A percentile compares a stretch with the other conserved stretches of the same genome.
These are phyloP conservation scores for Candida sp. DNA, from an alignment of 1,139 yeast species.

Conservation along the genomic window DNA sequence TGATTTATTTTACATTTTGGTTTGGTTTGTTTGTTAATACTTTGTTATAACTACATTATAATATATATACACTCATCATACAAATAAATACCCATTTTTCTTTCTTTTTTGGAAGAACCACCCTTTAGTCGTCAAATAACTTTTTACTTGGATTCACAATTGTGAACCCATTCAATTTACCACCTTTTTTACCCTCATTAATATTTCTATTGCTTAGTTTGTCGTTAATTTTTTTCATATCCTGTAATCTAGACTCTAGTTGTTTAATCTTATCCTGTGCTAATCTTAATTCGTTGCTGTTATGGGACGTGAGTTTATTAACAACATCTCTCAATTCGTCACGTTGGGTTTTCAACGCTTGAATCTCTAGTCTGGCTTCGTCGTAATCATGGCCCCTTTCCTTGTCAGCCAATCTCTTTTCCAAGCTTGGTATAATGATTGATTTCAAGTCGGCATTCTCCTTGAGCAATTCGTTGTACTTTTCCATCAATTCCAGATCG, in stretches of 20 bases:
- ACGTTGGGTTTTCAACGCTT: slow-evolving; percentile 51
- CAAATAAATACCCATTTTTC: background rate
- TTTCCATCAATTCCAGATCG: slow-evolving; percentile 31
- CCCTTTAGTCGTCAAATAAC: slow-evolving; percentile 26
- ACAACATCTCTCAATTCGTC: slow-evolving; percentile 64
- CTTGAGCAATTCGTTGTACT: slow-evolving; percentile 41
- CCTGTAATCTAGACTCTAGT: slow-evolving; percentile 43
- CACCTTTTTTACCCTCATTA: slow-evolving; percentile 24
- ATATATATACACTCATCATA: slow-evolving; percentile 1
- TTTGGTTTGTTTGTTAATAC: slow-evolving; percentile 1
- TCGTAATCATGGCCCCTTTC: slow-evolving; percentile 16
- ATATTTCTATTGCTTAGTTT: slow-evolving; percentile 27
- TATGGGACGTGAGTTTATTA: slow-evolving; percentile 38
- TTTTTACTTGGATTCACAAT: slow-evolving; percentile 44
- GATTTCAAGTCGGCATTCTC: slow-evolving; percentile 50
- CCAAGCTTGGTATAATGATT: slow-evolving; percentile 45
- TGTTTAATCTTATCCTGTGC: slow-evolving; percentile 48
- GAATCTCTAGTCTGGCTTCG: slow-evolving; percentile 21
- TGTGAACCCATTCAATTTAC: slow-evolving; percentile 46
- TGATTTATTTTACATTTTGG: background rate
- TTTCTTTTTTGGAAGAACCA: background rate
- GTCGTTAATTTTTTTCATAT: slow-evolving; percentile 37
- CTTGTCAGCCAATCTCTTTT: slow-evolving; percentile 21
- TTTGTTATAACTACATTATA: slow-evolving; percentile 5
- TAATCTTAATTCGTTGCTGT: slow-evolving; percentile 37